Base-by-base conservation (phyloP, 176 grass and related monocot species). In the Alloteropsis semialata region DNA sequence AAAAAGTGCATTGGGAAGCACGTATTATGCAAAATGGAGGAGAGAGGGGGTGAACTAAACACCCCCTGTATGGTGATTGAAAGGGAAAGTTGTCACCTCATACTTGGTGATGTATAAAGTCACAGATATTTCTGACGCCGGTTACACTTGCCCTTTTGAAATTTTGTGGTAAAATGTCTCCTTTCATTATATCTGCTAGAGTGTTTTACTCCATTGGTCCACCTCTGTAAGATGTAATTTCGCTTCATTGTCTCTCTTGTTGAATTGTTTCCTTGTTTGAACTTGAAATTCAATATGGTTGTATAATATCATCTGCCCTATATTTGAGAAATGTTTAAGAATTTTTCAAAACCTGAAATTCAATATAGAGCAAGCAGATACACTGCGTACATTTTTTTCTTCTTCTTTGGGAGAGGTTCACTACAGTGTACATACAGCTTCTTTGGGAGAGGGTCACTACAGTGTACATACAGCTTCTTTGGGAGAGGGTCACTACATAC, bases 121-220 rank as follows among this genome's bases (percentile, higher is more conserved):
- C 10, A 75, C 22, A 0, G 28, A 18, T 36, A 49, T 50, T 83
- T 57, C 28, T 71, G 10, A 15, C 41, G 34, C 27, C 30, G 22
- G 68, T 10, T 65, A 17, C 3, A 65, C 27, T 55, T 16, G 21
- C 28, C 28, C 12, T 17, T 65, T 18, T 78, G 46, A 28, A 50
- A n/a, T 60, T 62, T 41, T 84, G 24, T 76, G 53, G 33, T 30
- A 81, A 81, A 46, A 55, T 88, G 15, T 63, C 36, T 69, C 48
- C 38, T 73, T 79, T 48, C 22, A 65, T 78, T 56, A 27, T 17
- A 44, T 83, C 8, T 21, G 6, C 15, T 45, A 48, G 53, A 19
- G 46, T 78, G 51, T 10, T 57, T 10, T 57, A 25, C 22, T 25
- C 9, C 55, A 57, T 25, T 10, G 0, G n/a, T 57, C 55, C 55